Conservation (phyloP, 805 yeast genomes). For the Saturnispora serradocipensis region DNA sequence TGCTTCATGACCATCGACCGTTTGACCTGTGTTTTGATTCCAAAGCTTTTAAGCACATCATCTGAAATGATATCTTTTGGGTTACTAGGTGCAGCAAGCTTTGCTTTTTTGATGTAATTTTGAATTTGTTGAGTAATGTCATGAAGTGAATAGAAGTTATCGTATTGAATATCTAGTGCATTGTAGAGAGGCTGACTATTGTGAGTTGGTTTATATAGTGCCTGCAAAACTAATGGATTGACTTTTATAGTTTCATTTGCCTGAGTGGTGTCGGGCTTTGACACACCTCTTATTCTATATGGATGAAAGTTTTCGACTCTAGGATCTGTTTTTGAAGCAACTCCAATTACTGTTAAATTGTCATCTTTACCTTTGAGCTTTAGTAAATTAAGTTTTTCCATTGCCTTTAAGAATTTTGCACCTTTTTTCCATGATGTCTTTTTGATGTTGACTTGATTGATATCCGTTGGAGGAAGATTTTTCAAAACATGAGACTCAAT, state of each 20-base stretch:
- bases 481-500: constrained; percentile 60
- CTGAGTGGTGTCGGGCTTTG: background rate
- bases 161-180: constrained; percentile 29
- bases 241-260: constrained; percentile 8
- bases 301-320: constrained; percentile 54
- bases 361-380: constrained; percentile 80
- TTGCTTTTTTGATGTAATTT: constrained; percentile 46
- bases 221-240: constrained; percentile 22
- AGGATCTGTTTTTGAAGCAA: constrained; percentile 39
- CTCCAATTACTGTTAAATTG: constrained; percentile 49
- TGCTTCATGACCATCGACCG: constrained; percentile 7
- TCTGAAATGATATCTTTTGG: constrained; percentile 50
- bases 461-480: constrained; percentile 64
- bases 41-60: constrained; percentile 33
- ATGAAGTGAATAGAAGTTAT: constrained; percentile 38
- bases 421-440: constrained; percentile 87
- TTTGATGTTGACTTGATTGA: constrained; percentile 49
- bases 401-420: constrained; percentile 72
- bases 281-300: constrained; percentile 36
- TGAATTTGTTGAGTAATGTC: constrained; percentile 48
- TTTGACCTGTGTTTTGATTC: constrained; percentile 30
- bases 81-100: constrained; percentile 39
- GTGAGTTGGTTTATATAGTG: constrained; percentile 49
- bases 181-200: constrained; percentile 39
- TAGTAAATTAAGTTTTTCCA: constrained; percentile 67